A percentile compares a stretch with the other conserved stretches of the same genome.
These are phyloP conservation scores for Thelonectria olida DNA, from an alignment of 2,329 filamentous ascomycete species.

Conservation along the genomic window DNA sequence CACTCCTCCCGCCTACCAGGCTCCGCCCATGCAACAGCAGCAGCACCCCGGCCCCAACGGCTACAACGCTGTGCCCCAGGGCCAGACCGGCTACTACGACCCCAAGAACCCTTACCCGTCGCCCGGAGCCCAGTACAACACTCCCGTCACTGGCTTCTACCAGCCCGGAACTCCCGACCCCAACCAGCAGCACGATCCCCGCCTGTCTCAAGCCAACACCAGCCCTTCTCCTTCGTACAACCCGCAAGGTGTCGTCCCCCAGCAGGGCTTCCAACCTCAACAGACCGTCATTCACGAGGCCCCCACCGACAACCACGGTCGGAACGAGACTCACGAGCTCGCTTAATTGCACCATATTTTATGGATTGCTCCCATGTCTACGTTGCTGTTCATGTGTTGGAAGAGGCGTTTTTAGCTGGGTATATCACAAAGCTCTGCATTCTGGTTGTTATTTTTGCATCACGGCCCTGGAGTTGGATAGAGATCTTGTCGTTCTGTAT, in stretches of 20 bases:
- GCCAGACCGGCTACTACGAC: constrained; percentile 38
- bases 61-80: constrained; percentile 25
- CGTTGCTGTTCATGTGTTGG: neutral
- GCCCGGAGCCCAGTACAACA: constrained; percentile 33
- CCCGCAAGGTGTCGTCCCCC: constrained; percentile 26
- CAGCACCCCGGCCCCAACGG: constrained; percentile 30
- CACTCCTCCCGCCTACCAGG: constrained; percentile 18
- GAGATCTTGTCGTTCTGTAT: constrained; percentile 18
- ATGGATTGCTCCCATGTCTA: neutral
- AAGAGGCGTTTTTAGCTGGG: constrained; percentile 22
- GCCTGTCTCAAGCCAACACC: constrained; percentile 20
- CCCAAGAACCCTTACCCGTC: constrained; percentile 39
- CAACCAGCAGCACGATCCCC: constrained; percentile 32
- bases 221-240: constrained; percentile 34
- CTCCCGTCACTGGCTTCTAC: constrained; percentile 30
- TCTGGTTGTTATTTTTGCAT: constrained; percentile 20
- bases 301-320: constrained; percentile 11
- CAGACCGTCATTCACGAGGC: constrained; percentile 50
- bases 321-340: constrained; percentile 54
- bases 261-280: constrained; percentile 36
- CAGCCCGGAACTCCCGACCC: constrained; percentile 17
- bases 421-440: constrained; percentile 6
- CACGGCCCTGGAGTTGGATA: constrained; percentile 30
- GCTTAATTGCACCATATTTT: constrained; percentile 28
- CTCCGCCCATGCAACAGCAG: constrained; percentile 28